Base-by-base conservation (phyloP, 2,329 filamentous ascomycete genomes). In the Paraphoma sp. region DNA sequence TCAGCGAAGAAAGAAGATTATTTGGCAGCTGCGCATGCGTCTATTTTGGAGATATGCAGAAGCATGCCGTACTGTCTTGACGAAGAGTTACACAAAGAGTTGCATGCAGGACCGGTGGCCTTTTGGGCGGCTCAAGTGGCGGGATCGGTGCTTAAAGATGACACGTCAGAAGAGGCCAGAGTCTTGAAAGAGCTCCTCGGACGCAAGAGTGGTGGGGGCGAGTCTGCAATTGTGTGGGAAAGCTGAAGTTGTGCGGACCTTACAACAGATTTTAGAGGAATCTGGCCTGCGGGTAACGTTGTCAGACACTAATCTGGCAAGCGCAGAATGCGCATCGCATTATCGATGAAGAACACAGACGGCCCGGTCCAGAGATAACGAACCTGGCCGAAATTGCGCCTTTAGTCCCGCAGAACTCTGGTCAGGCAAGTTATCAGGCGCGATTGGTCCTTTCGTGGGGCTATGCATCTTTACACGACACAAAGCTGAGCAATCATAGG, bases 71-170 rank as follows among this genome's bases (percentile, higher is more conserved):
- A 59, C 29, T 62, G 69, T 18, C 45, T 67, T 11, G 44, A 51
- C 4, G 57, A 54, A 6, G 57, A 59, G 44, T 42, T 40, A 31
- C 43, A 44, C 18, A 51, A 46, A 9, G 52, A 51, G 29, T 40
- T 45, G 36, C 49, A 48, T 38, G 38, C 53, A 28, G 65, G 64
- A 12, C 56, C 67, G 1, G 47, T 68, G 7, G 57, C 67, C 12
- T 63, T 69, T 28, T 70, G 64, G 67, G 64, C 65, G 31, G 43
- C 61, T 36, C 57, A 56, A 17, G 69, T 63, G 4, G 63, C 66
- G 1, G 64, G 60, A 57, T 57, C 45, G 18, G 60, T 54, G 29
- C 50, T 73, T 14, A 42, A 49, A 17, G 56, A 58, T 4, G 51
- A 60, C 42, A 57, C 60, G 4, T 67, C 64, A 6, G 40, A 23